Percentiles rank a stretch among this genome's conserved stretches.
phyloP scores from a whole-genome alignment of 345 rosid species.

The Salix koriyanagi region DNA sequence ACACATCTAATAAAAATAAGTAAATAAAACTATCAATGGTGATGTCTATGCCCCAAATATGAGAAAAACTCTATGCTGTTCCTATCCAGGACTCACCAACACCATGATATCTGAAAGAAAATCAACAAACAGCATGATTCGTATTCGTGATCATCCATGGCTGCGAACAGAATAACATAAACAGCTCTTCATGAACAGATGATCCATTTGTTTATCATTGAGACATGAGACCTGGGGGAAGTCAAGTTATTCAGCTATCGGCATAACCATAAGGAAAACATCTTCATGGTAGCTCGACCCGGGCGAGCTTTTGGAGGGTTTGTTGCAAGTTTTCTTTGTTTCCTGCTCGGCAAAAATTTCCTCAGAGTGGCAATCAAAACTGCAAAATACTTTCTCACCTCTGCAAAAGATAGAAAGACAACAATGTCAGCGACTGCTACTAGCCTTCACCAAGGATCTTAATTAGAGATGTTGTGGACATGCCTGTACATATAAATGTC shows the following conservation, averaged over 20 bases:
- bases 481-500: constrained; percentile 84
- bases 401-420: constrained; percentile 35
- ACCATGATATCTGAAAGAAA: constrained; percentile 6
- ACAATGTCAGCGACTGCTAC: too few species aligned
- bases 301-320: constrained; percentile 22
- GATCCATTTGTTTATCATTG: constrained; percentile 25
- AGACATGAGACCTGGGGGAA: constrained; percentile 9
- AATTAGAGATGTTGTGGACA: constrained; percentile 7
- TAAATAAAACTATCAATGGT: constrained; percentile 10
- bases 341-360: constrained; percentile 58
- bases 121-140: neutral
- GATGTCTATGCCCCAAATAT: constrained; percentile 8
- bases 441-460: too few species aligned
- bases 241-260: constrained; percentile 26
- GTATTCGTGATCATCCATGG: constrained; percentile 48
- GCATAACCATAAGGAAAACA: constrained; percentile 37
- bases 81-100: constrained; percentile 20
- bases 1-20: constrained; percentile 33
- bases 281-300: constrained; percentile 22
- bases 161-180: constrained; percentile 51
- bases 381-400: constrained; percentile 84
- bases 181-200: constrained; percentile 67
- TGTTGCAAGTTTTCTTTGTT: constrained; percentile 29
- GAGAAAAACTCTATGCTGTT: constrained; percentile 21
- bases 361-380: constrained; percentile 50